Percentiles rank a stretch among this genome's conserved stretches.
These are phyloP conservation scores for Candida nonsorbophila DNA, from an alignment of 805 yeast genomes.

Conservation along the genomic window DNA sequence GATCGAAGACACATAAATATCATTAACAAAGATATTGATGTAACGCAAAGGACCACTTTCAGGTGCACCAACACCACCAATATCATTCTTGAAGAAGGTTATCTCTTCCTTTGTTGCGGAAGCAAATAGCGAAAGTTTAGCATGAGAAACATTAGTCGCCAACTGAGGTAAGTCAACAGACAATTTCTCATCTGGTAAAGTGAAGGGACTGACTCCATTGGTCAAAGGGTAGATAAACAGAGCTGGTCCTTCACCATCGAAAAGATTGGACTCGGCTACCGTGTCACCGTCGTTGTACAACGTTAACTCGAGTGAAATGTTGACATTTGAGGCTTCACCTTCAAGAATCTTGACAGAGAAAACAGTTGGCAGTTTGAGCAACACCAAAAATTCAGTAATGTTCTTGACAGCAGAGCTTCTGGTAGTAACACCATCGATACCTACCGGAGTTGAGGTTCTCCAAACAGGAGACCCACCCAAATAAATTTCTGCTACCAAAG, in stretches of 20 bases:
- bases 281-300: slow-evolving; percentile 12
- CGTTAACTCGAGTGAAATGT: slow-evolving; percentile 15
- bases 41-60: slow-evolving; percentile 18
- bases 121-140: slow-evolving; percentile 18
- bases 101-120: slow-evolving; percentile 22
- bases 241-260: slow-evolving; percentile 16
- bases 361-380: slow-evolving; percentile 10
- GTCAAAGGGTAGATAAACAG: slow-evolving; percentile 15
- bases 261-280: slow-evolving; percentile 10
- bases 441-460: slow-evolving; percentile 21
- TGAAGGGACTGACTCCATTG: slow-evolving; percentile 12
- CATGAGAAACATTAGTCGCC: slow-evolving; percentile 12
- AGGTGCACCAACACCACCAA: slow-evolving; percentile 7
- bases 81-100: slow-evolving; percentile 12
- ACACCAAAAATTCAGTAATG: slow-evolving; percentile 17
- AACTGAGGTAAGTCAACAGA: slow-evolving; percentile 15
- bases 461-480: slow-evolving; percentile 19
- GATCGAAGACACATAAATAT: slow-evolving; percentile 15
- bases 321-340: slow-evolving; percentile 11
- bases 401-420: slow-evolving; percentile 17
- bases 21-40: slow-evolving; percentile 18
- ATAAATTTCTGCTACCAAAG: slow-evolving; percentile 16
- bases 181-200: slow-evolving; percentile 14
- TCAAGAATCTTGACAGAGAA: slow-evolving; percentile 16
- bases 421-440: slow-evolving; percentile 10